Base-by-base conservation (phyloP, 1,284 basidiomycete species). In the Ceratobasidium sp. region DNA sequence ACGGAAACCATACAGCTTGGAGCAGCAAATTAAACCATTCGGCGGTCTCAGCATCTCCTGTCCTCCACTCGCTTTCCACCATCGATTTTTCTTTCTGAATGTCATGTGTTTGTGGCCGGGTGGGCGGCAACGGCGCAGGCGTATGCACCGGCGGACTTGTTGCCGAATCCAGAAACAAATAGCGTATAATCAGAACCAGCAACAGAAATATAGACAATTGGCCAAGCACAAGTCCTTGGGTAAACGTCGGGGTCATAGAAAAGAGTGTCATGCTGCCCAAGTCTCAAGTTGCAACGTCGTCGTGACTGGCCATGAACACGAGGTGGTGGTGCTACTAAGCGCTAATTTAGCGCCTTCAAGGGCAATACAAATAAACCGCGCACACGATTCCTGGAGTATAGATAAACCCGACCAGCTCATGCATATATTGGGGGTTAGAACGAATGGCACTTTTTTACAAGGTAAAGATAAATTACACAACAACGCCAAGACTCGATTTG, bases 221-320 rank as follows among this genome's bases (percentile, higher is more conserved):
- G 73, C 92, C 92, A 34, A 93, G 80, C 34, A 94, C 82, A 53
- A 94, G 85, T 43, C 92, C 92, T 79, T 93, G 92, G 0, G 92
- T 93, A 80, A 94, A 94, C 1, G 91, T 93, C 0, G 90, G 92
- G 76, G 91, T 87, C 59, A 92, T 82, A 23, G 89, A 88, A 77
- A 92, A 87, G 62, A 92, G 78, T 79, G 89, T 88, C 74, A 76
- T 76, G 45, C 48, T 71, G 21, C 50, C 50, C 46, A 32, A 30
- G 32, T 43, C 21, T 45, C 43, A 14, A 23, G 28, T 71, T 52
- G 48, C 23, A 28, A 28, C 39, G 34, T 52, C 28, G 55, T 41
- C 41, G 55, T 59, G 10, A 26, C 14, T 28, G 30, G 36, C n/a
- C 52, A 23, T 48, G 21, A 36, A 53, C 57, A 71, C 55, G 41